phyloP scores from a whole-genome alignment of 441 rosid species.

The Breynia disticha region DNA sequence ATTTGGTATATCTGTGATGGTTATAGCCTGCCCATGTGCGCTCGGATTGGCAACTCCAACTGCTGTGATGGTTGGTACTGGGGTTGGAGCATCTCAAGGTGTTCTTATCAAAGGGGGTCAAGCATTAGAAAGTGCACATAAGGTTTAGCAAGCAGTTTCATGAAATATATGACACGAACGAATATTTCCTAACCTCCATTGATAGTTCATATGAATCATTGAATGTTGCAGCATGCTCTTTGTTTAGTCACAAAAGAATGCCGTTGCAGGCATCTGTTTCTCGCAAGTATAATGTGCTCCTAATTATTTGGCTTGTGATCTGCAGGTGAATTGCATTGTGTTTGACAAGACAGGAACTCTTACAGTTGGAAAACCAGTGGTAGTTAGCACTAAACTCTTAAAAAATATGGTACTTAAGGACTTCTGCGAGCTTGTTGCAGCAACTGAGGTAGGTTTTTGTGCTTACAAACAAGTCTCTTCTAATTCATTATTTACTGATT shows the following conservation, averaged over 20 bases:
- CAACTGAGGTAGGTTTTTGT: slow-evolving; percentile 55
- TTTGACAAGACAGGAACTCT: slow-evolving; percentile 98
- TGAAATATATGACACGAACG: too few relatives aligned
- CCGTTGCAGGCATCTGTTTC: too few relatives aligned
- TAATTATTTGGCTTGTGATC: not conserved
- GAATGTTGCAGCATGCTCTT: too few relatives aligned
- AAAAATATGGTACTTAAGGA: slow-evolving; percentile 54
- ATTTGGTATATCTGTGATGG: slow-evolving; percentile 95
- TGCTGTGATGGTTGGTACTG: slow-evolving; percentile 98
- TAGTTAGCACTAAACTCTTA: slow-evolving; percentile 55
- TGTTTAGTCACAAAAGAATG: too few relatives aligned
- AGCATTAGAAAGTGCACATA: slow-evolving; percentile 77
- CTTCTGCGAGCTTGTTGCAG: slow-evolving; percentile 71
- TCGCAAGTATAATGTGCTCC: too few relatives aligned
- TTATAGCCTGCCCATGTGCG: slow-evolving; percentile 96
- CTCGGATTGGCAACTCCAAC: slow-evolving; percentile 95
- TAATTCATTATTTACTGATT: too few relatives aligned
- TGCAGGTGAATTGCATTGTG: slow-evolving; percentile 73
- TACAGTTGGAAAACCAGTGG: slow-evolving; percentile 79
- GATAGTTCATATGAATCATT: too few relatives aligned
- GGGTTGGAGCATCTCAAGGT: slow-evolving; percentile 94
- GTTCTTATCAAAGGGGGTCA: slow-evolving; percentile 91
- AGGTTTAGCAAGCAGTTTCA: slow-evolving; percentile 31
- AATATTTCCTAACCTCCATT: too few relatives aligned
- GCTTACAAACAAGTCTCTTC: not conserved